phyloP scores from a whole-genome alignment of 768 basidiomycete species.

The Tephrocybe sp. region DNA sequence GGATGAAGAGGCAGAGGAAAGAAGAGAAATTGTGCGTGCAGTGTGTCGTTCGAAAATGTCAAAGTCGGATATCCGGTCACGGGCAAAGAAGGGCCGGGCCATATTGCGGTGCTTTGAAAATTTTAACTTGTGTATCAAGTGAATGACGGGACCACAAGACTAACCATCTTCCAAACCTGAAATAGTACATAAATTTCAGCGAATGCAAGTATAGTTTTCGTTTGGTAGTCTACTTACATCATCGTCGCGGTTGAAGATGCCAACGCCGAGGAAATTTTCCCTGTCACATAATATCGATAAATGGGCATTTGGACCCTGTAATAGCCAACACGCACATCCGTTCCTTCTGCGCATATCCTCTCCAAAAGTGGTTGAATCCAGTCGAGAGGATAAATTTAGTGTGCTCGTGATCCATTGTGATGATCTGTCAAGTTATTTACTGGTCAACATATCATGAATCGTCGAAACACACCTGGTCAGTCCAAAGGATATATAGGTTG shows the following conservation, averaged over 20 bases:
- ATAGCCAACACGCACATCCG: constrained; percentile 46
- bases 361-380: constrained; percentile 66
- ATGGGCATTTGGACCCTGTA: not conserved
- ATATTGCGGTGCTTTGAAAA: constrained; percentile 55
- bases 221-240: constrained; percentile 38
- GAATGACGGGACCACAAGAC: constrained; percentile 9
- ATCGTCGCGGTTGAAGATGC: constrained; percentile 78
- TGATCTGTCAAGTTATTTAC: constrained; percentile 43
- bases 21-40: constrained; percentile 42
- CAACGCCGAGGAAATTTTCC: constrained; percentile 65
- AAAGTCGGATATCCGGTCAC: constrained; percentile 70
- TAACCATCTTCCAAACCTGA: constrained; percentile 65
- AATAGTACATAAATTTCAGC: constrained; percentile 5
- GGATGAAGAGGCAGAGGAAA: constrained; percentile 37
- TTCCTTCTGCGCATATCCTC: constrained; percentile 62
- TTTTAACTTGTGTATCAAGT: not conserved
- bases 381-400: constrained; percentile 62
- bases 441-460: no score
- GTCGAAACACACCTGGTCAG: constrained; percentile 52
- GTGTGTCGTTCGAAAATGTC: constrained; percentile 62
- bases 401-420: constrained; percentile 73
- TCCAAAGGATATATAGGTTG: constrained; percentile 67
- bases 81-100: constrained; percentile 72
- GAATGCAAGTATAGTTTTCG: constrained; percentile 6
- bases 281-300: constrained; percentile 22